These are phyloP conservation scores for Candida tropicalis DNA, from an alignment of 1,139 yeast genomes.

Conservation along the genomic window DNA sequence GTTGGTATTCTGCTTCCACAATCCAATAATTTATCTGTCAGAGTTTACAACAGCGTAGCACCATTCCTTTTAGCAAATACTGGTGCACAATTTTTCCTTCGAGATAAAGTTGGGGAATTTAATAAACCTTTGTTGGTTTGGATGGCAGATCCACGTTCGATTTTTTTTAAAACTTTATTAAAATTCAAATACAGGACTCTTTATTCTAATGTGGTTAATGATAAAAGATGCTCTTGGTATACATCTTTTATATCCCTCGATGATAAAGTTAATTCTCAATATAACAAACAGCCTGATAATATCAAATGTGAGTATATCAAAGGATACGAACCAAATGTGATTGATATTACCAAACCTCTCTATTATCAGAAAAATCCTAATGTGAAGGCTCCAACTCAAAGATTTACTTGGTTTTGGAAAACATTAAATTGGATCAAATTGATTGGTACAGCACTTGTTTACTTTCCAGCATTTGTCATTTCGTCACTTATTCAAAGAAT, in stretches of 20 bases:
- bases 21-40: slow-evolving; percentile 21
- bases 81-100: slow-evolving; percentile 70
- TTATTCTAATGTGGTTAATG: slow-evolving; percentile 78
- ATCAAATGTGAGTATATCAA: slow-evolving; percentile 47
- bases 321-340: slow-evolving; percentile 55
- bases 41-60: slow-evolving; percentile 58
- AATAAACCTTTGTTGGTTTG: slow-evolving; percentile 56
- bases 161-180: slow-evolving; percentile 58
- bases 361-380: slow-evolving; percentile 10
- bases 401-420: slow-evolving; percentile 20
- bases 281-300: slow-evolving; percentile 40
- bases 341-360: slow-evolving; percentile 46
- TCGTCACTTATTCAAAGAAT: slow-evolving; percentile 46
- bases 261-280: slow-evolving; percentile 61
- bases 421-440: slow-evolving; percentile 52
- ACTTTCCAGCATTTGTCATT: slow-evolving; percentile 54
- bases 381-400: slow-evolving; percentile 7
- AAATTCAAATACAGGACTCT: slow-evolving; percentile 54
- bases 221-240: slow-evolving; percentile 80
- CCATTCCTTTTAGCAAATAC: slow-evolving; percentile 69
- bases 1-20: slow-evolving; percentile 71
- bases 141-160: slow-evolving; percentile 65
- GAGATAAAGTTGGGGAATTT: slow-evolving; percentile 19
- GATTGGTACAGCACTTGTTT: slow-evolving; percentile 40
- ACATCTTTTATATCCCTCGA: slow-evolving; percentile 68